phyloP scores from a whole-genome alignment of 495 filamentous ascomycete species.

The Clohesyomyces aquaticus region DNA sequence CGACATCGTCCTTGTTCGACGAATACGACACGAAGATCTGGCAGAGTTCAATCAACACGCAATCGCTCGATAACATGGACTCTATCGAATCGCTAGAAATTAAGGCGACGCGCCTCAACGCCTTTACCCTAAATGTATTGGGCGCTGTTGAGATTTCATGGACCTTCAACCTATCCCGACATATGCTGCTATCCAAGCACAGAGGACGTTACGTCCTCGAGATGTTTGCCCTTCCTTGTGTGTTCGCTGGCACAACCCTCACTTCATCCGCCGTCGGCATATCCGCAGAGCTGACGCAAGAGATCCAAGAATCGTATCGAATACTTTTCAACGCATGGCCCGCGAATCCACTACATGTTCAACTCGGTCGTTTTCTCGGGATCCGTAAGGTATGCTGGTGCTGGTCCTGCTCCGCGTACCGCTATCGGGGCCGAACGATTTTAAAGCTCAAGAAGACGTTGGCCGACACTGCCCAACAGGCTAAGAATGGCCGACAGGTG shows the following conservation, averaged over 20 bases:
- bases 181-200: conserved; percentile 22
- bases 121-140: conserved; percentile 13
- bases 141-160: conserved; percentile 19
- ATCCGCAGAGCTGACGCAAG: conserved; percentile 19
- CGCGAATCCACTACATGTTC: conserved; percentile 11
- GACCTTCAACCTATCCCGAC: conserved; percentile 26
- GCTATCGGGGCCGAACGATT: conserved; percentile 7
- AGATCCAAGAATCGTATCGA: conserved; percentile 28
- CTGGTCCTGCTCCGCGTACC: conserved; percentile 27
- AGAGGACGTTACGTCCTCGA: conserved; percentile 17
- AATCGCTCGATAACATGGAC: conserved; percentile 4
- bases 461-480: no score
- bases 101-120: conserved; percentile 24
- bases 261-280: conserved; percentile 22
- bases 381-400: conserved; percentile 18
- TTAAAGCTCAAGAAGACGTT: neutral
- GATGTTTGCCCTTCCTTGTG: conserved; percentile 26
- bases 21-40: neutral
- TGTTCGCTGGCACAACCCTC: conserved; percentile 17
- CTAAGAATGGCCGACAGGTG: neutral
- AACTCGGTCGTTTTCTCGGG: conserved; percentile 6
- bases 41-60: neutral
- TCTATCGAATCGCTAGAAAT: conserved; percentile 24
- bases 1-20: neutral
- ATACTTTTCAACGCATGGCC: conserved; percentile 33